Percentiles rank a stretch among this genome's conserved stretches.
These are phyloP conservation scores for Picea mariana DNA, from an alignment of 83 land plant species.

Conservation along the genomic window DNA sequence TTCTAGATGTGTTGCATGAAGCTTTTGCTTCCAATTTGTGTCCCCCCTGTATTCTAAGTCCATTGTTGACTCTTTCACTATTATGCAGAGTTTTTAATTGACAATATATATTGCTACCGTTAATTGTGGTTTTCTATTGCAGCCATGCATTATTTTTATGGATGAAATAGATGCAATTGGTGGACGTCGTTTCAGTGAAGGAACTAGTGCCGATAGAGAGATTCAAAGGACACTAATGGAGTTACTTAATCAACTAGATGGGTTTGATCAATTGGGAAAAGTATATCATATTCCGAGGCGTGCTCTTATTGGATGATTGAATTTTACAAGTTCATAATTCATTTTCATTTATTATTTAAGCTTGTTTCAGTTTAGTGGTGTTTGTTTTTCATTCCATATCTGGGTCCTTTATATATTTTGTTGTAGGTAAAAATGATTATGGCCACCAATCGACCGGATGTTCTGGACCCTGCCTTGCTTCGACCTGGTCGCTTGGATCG, in stretches of 20 bases:
- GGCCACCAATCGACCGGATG: conserved; percentile 97
- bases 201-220: conserved; percentile 96
- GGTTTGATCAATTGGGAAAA: conserved; percentile 97
- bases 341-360: too few relatives aligned
- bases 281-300: conserved; percentile 25
- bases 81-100: too few relatives aligned
- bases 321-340: too few relatives aligned
- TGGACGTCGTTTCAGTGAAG: conserved; percentile 96
- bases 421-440: conserved; percentile 93
- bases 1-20: too few relatives aligned
- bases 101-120: too few relatives aligned
- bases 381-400: too few relatives aligned
- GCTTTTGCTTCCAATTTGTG: too few relatives aligned
- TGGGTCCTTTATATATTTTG: not conserved
- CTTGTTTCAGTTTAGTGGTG: too few relatives aligned
- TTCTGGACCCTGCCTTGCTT: conserved; percentile 93
- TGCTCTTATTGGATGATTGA: too few relatives aligned
- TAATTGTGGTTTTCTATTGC: conserved; percentile 5
- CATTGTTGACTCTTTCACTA: too few relatives aligned
- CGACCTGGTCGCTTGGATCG: conserved; percentile 93
- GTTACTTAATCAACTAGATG: conserved; percentile 91
- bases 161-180: conserved; percentile 99
- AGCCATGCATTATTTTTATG: conserved; percentile 99
- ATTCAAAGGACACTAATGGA: conserved; percentile 96
- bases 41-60: too few relatives aligned